Percentiles rank a stretch among this genome's conserved stretches.
phyloP scores from a whole-genome alignment of 768 basidiomycete species.

The Dendrothele bispora region DNA sequence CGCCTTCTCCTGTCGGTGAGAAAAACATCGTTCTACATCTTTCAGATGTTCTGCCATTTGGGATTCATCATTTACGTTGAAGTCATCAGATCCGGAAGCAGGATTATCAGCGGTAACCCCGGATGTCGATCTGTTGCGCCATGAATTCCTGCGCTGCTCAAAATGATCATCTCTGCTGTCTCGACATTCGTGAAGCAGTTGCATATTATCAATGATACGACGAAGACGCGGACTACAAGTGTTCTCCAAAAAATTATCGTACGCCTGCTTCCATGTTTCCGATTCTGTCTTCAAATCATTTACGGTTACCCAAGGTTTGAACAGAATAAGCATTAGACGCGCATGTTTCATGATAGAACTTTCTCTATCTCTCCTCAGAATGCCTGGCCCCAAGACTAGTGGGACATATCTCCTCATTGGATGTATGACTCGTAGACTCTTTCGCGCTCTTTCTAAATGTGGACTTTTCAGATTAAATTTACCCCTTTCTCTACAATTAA shows the following conservation, averaged over 20 bases:
- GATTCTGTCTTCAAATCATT: neutral
- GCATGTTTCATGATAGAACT: too few species aligned
- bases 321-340: constrained; percentile 5
- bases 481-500: too few species aligned
- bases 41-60: neutral
- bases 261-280: constrained; percentile 1
- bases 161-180: constrained; percentile 18
- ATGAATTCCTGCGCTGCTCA: too few species aligned
- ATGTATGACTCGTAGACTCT: too few species aligned
- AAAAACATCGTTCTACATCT: neutral
- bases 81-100: neutral
- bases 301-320: constrained; percentile 5
- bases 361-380: neutral
- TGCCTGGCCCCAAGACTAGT: too few species aligned
- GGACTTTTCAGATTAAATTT: too few species aligned
- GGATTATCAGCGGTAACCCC: too few species aligned
- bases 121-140: too few species aligned
- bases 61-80: neutral
- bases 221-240: neutral
- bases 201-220: constrained; percentile 1
- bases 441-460: too few species aligned
- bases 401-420: too few species aligned
- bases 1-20: neutral
- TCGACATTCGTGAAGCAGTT: constrained; percentile 3
- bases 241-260: neutral